Percentiles rank a stretch among this genome's conserved stretches.
phyloP scores from a whole-genome alignment of 495 filamentous ascomycete species.

The Rostrohypoxylon terebratum region DNA sequence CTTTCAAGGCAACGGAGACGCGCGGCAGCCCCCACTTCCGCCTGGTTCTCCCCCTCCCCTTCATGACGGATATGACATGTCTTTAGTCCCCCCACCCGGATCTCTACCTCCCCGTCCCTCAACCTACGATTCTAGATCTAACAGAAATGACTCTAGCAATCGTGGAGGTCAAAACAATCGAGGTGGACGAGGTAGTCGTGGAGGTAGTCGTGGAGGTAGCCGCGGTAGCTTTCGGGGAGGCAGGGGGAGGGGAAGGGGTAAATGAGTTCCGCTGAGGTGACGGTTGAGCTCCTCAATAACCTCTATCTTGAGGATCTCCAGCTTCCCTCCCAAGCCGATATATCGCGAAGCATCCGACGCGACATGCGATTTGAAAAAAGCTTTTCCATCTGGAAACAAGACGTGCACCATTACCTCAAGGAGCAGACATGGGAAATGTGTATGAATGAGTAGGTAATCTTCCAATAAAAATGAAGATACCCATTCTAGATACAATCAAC shows the following conservation, averaged over 20 bases:
- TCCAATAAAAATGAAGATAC: neutral
- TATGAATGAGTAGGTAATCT: neutral
- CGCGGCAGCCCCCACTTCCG: conserved; percentile 46
- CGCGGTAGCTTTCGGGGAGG: conserved; percentile 23
- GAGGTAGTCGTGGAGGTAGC: conserved; percentile 39
- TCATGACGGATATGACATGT: conserved; percentile 11
- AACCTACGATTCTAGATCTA: conserved; percentile 9
- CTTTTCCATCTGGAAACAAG: neutral
- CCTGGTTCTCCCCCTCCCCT: conserved; percentile 41
- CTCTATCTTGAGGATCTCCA: no score
- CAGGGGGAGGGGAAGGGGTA: conserved; percentile 42
- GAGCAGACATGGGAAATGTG: neutral
- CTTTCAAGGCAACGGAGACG: neutral
- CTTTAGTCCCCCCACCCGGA: conserved; percentile 32
- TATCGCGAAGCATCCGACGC: neutral
- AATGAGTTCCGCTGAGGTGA: neutral
- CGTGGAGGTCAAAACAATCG: conserved; percentile 19
- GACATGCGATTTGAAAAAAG: neutral
- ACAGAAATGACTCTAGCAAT: conserved; percentile 15
- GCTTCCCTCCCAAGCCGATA: neutral
- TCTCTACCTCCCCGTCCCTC: conserved; percentile 41
- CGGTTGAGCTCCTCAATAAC: neutral
- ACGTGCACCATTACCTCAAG: neutral
- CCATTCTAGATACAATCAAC: neutral
- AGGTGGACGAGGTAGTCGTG: conserved; percentile 20